Percentiles rank a stretch among this genome's conserved stretches.
phyloP scores from a whole-genome alignment of 345 rosid genomes.

The Moringa oleifera region DNA sequence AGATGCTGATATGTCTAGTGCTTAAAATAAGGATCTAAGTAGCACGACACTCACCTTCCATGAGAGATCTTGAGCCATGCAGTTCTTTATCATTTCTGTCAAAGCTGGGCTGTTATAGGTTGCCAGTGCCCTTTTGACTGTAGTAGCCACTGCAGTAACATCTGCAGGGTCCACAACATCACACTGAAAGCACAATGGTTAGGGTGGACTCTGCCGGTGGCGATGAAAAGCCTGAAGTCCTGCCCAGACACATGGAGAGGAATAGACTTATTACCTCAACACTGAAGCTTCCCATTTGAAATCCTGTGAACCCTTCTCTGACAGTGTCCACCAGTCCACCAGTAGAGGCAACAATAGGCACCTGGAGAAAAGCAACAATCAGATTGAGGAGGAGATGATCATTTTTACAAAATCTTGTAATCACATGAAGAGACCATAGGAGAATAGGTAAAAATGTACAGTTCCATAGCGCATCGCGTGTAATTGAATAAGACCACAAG shows the following conservation, averaged over 20 bases:
- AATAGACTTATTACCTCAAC: constrained; percentile 49
- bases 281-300: constrained; percentile 80
- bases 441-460: constrained; percentile 28
- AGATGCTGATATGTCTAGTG: no score
- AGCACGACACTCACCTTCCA: constrained; percentile 99
- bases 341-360: constrained; percentile 86
- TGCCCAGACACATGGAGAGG: no score
- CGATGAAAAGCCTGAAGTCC: no score
- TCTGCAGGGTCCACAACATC: constrained; percentile 77
- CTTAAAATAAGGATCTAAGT: neutral
- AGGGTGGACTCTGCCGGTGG: no score
- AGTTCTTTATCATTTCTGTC: constrained; percentile 70
- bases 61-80: constrained; percentile 90
- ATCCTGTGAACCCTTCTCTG: constrained; percentile 84
- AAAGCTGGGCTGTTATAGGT: constrained; percentile 51
- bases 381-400: no score
- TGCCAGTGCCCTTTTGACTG: constrained; percentile 60
- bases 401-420: no score
- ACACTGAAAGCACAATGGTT: constrained; percentile 61
- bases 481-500: constrained; percentile 94
- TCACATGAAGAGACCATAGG: neutral
- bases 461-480: constrained; percentile 99
- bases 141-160: constrained; percentile 51
- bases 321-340: constrained; percentile 97
- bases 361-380: constrained; percentile 41